phyloP scores from a whole-genome alignment of 1,139 yeast species.

The Blastobotrys malaysiensis region DNA sequence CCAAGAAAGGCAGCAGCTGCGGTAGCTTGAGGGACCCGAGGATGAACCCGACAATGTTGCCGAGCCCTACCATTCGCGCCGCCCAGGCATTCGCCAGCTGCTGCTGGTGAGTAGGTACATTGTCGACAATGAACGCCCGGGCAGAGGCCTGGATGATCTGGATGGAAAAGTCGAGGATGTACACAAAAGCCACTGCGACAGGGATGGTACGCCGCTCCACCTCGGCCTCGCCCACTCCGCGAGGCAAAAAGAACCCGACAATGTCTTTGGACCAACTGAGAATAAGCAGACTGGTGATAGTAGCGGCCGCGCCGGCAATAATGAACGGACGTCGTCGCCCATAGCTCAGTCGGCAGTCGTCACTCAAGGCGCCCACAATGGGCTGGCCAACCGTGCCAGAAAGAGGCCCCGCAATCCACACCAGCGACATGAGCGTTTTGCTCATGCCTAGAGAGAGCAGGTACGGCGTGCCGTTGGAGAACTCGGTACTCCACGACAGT shows the following conservation, averaged over 20 bases:
- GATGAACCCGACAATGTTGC: constrained; percentile 51
- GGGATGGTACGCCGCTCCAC: constrained; percentile 38
- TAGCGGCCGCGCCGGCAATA: constrained; percentile 44
- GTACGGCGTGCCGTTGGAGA: constrained; percentile 49
- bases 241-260: constrained; percentile 12
- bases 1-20: constrained; percentile 35
- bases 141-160: constrained; percentile 53
- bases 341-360: constrained; percentile 38
- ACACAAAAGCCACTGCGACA: constrained; percentile 48
- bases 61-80: constrained; percentile 57
- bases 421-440: constrained; percentile 46
- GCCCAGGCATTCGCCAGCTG: constrained; percentile 67
- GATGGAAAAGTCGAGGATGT: constrained; percentile 50
- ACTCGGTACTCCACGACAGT: constrained; percentile 51
- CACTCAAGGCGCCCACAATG: constrained; percentile 50
- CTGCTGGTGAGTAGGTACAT: constrained; percentile 50
- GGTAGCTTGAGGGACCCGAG: constrained; percentile 42
- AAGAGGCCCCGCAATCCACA: constrained; percentile 62
- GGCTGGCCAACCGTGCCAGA: constrained; percentile 62
- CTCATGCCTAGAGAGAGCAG: constrained; percentile 50
- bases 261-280: constrained; percentile 46
- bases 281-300: constrained; percentile 39
- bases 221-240: constrained; percentile 28
- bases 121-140: constrained; percentile 54
- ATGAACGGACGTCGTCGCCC: constrained; percentile 55